Evolutionary conservation across 1,284 basidiomycete genomes (phyloP).

Genomic region (Trichosporon faecale): DNA sequence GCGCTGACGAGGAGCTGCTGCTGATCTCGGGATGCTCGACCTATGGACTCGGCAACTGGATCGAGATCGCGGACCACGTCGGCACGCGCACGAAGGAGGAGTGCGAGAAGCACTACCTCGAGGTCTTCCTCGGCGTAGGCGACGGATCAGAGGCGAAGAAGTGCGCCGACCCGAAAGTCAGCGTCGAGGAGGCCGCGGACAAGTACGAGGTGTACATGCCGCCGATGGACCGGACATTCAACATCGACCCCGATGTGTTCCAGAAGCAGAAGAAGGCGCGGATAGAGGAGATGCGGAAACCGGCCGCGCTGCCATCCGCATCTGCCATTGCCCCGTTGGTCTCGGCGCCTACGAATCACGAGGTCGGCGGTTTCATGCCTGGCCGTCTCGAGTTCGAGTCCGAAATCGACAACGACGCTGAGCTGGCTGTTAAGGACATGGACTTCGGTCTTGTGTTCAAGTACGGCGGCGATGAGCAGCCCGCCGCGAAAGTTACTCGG

Average conservation of each 20-base stretch:
- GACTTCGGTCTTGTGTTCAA: slow-evolving; percentile 85
- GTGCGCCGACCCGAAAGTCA: slow-evolving; percentile 17
- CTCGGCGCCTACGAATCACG: slow-evolving; percentile 92
- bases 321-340: slow-evolving; percentile 66
- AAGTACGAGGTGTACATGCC: slow-evolving; percentile 55
- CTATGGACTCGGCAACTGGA: slow-evolving; percentile 95
- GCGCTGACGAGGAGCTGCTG: slow-evolving; percentile 94
- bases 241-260: slow-evolving; percentile 75
- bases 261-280: slow-evolving; percentile 80
- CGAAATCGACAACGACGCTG: slow-evolving; percentile 94
- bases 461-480: slow-evolving; percentile 78
- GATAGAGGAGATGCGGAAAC: slow-evolving; percentile 62
- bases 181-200: slow-evolving; percentile 26
- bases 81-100: slow-evolving; percentile 94
- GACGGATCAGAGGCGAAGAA: slow-evolving; percentile 25
- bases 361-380: slow-evolving; percentile 89
- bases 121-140: slow-evolving; percentile 65
- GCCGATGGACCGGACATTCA: slow-evolving; percentile 67
- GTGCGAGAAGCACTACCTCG: slow-evolving; percentile 83
- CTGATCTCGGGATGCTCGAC: slow-evolving; percentile 84
- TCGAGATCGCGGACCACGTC: slow-evolving; percentile 91
- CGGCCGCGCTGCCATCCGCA: slow-evolving; percentile 48
- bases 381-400: slow-evolving; percentile 97
- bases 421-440: slow-evolving; percentile 91
- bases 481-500: slow-evolving; percentile 54